Conservation (phyloP, 2,329 filamentous ascomycete genomes). For the Fusarium sp. region DNA sequence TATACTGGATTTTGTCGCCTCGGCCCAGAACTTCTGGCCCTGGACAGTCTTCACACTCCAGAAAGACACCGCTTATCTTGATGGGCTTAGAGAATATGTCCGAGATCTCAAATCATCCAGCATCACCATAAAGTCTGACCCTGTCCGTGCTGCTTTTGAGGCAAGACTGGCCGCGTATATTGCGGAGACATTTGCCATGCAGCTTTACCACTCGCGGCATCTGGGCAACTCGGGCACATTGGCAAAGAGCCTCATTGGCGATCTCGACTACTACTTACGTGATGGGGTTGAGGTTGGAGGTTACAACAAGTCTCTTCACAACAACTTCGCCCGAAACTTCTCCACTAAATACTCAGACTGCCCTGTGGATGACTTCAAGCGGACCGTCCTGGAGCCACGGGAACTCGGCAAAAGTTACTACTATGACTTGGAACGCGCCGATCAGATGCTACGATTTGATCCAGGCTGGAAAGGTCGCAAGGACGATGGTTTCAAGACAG, state of each 20-base stretch:
- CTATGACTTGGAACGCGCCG: slow-evolving; percentile 81
- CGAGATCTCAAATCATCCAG: slow-evolving; percentile 63
- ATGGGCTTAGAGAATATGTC: slow-evolving; percentile 76
- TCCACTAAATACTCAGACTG: slow-evolving; percentile 78
- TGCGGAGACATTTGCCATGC: slow-evolving; percentile 89
- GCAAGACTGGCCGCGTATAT: slow-evolving; percentile 82
- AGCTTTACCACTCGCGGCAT: slow-evolving; percentile 86
- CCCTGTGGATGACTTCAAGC: slow-evolving; percentile 81
- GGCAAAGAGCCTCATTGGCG: slow-evolving; percentile 75
- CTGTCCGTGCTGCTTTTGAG: slow-evolving; percentile 66
- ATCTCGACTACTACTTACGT: slow-evolving; percentile 81
- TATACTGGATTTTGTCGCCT: slow-evolving; percentile 86
- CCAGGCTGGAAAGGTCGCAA: slow-evolving; percentile 76
- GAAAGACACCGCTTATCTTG: slow-evolving; percentile 77
- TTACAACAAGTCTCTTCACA: slow-evolving; percentile 89
- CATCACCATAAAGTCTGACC: slow-evolving; percentile 63
- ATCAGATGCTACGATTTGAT: slow-evolving; percentile 80
- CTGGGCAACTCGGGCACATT: slow-evolving; percentile 72
- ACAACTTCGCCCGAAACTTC: slow-evolving; percentile 87
- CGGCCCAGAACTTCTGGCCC: slow-evolving; percentile 93
- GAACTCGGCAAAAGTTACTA: slow-evolving; percentile 81
- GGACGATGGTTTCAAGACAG: slow-evolving; percentile 79
- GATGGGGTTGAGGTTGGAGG: slow-evolving; percentile 80
- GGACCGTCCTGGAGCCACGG: slow-evolving; percentile 71
- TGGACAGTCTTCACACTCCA: slow-evolving; percentile 88